phyloP scores from a whole-genome alignment of 495 filamentous ascomycete species.

The Beverwykella pulmonaria region DNA sequence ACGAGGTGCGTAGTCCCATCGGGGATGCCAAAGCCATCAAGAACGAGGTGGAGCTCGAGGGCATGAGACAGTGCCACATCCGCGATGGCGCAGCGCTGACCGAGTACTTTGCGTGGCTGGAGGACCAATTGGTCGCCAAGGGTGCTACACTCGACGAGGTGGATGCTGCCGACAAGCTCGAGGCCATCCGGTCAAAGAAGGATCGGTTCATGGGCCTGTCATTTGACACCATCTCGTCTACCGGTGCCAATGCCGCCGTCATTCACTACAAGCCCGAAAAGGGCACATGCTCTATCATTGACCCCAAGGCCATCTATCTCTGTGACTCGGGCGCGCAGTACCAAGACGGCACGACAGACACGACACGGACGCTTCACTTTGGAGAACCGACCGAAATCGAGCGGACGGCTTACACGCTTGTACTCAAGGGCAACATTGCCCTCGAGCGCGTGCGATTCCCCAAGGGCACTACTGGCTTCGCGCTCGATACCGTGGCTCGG shows the following conservation, averaged over 20 bases:
- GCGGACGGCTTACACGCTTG: conserved; percentile 89
- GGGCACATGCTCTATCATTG: conserved; percentile 79
- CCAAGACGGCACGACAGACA: conserved; percentile 94
- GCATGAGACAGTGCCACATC: conserved; percentile 93
- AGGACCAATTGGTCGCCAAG: conserved; percentile 78
- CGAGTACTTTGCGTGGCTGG: conserved; percentile 96
- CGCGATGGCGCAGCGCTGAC: conserved; percentile 90
- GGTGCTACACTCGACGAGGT: conserved; percentile 82
- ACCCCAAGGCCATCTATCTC: conserved; percentile 86
- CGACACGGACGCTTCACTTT: conserved; percentile 92
- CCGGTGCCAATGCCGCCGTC: conserved; percentile 90
- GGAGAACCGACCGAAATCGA: conserved; percentile 82
- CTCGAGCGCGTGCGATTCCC: conserved; percentile 88
- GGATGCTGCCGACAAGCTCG: conserved; percentile 85
- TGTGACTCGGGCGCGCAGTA: conserved; percentile 98
- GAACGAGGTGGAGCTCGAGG: conserved; percentile 86
- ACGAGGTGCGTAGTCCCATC: conserved; percentile 84
- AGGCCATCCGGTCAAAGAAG: conserved; percentile 76
- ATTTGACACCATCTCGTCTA: conserved; percentile 95
- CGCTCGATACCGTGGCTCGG: conserved; percentile 83
- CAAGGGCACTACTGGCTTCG: conserved; percentile 91
- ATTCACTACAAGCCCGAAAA: conserved; percentile 96
- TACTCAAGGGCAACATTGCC: conserved; percentile 93
- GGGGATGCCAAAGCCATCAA: conserved; percentile 98
- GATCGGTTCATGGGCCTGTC: conserved; percentile 87